These are phyloP conservation scores for Garcia nutans DNA, from an alignment of 345 rosid genomes.

Conservation along the genomic window DNA sequence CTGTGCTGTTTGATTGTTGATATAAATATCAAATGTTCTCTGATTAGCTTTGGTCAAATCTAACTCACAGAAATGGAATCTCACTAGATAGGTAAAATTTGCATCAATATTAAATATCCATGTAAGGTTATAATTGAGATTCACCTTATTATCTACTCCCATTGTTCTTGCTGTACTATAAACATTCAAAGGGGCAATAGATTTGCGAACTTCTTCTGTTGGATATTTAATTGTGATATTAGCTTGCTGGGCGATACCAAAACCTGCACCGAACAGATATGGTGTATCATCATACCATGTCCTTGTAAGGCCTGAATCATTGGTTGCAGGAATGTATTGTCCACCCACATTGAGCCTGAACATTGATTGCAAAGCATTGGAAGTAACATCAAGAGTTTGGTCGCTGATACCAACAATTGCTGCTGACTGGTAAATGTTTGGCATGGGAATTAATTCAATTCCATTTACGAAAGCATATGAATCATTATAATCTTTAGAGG, in stretches of 20 bases:
- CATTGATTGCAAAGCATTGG: conserved; percentile 24
- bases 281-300: conserved; percentile 33
- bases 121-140: conserved; percentile 22
- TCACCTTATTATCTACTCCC: conserved; percentile 16
- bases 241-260: conserved; percentile 15
- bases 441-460: conserved; percentile 32
- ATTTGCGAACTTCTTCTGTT: background rate
- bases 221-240: conserved; percentile 21
- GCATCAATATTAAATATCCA: conserved; percentile 23
- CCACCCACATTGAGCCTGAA: conserved; percentile 32
- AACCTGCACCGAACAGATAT: conserved; percentile 25
- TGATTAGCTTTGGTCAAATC: conserved; percentile 13
- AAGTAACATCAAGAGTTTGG: conserved; percentile 13
- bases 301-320: conserved; percentile 30
- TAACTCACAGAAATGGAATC: conserved; percentile 32
- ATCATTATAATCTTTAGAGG: conserved; percentile 11
- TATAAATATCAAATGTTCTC: conserved; percentile 26
- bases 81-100: conserved; percentile 23
- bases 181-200: conserved; percentile 24
- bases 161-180: conserved; percentile 22
- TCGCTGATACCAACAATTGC: conserved; percentile 19
- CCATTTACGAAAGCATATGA: conserved; percentile 28
- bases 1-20: conserved; percentile 30
- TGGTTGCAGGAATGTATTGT: conserved; percentile 20
- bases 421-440: conserved; percentile 18